phyloP scores from a whole-genome alignment of 805 yeast species.

The Candida patagonica region DNA sequence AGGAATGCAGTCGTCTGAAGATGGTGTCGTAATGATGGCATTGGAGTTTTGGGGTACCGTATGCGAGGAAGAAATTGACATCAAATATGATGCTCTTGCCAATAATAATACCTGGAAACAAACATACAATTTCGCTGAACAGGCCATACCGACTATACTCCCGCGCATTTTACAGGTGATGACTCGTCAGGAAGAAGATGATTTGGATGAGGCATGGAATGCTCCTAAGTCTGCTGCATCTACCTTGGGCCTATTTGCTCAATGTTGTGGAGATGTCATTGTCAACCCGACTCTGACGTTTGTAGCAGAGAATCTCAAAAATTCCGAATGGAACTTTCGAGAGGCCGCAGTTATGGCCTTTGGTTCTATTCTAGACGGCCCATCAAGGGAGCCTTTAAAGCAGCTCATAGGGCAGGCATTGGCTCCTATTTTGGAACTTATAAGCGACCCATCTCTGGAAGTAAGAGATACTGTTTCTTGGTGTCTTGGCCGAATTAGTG shows the following conservation, averaged over 20 bases:
- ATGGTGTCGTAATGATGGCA: conserved; percentile 93
- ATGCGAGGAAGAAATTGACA: conserved; percentile 93
- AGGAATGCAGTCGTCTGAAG: conserved; percentile 83
- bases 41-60: conserved; percentile 99
- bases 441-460: conserved; percentile 66
- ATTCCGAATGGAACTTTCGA: conserved; percentile 68
- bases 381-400: conserved; percentile 62
- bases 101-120: conserved; percentile 36
- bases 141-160: conserved; percentile 74
- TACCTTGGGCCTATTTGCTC: conserved; percentile 89
- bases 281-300: conserved; percentile 77
- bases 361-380: conserved; percentile 94
- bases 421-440: conserved; percentile 63
- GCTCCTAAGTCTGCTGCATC: conserved; percentile 99
- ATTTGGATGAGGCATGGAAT: conserved; percentile 90
- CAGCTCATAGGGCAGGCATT: conserved; percentile 72
- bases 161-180: conserved; percentile 76
- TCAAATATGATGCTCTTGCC: conserved; percentile 50
- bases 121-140: conserved; percentile 72
- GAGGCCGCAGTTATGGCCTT: conserved; percentile 99
- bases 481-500: conserved; percentile 96
- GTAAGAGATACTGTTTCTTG: conserved; percentile 97
- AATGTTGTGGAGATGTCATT: conserved; percentile 76
- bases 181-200: conserved; percentile 84
- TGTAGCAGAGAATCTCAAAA: conserved; percentile 63